Evolutionary conservation across 2,329 filamentous ascomycete genomes (phyloP), one percentile per base, ranked within the genome.

Genomic region (Fusarium caatingaense): DNA sequence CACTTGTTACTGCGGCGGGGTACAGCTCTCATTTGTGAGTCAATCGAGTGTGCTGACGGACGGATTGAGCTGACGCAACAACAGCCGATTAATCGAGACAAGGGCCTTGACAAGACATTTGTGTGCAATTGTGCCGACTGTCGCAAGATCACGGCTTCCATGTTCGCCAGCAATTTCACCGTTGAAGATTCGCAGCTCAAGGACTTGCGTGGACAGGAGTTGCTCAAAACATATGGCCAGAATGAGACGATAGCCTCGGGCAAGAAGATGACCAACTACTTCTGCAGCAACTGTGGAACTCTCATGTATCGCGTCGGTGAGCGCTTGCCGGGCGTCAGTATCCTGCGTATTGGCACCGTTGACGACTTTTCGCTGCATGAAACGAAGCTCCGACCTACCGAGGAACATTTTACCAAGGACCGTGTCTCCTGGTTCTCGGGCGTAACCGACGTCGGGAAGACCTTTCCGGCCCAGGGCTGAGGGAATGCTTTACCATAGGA

Each of bases 71-170:
- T 40, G 2, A 56, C 34, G 0, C 8, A 46, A 18, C 21, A 58
- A 7, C n/a, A 48, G 48, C 30, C 48, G 6, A 25, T 50, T 5
- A 37, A 25, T 11, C 13, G n/a, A 37, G 48, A 11, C 30, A 6
- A 25, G 2, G 84, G 81, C 12, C 75, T 89, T 0, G 65, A 85
- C 20, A 77, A 79, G 63, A 83, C 80, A 8, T 89, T 89, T 72
- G 71, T 89, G 69, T 91, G 88, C 78, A 82, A 90, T 79, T 91
- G 88, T 76, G 75, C 78, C 34, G 88, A 91, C 77, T 90, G 87
- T 77, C 87, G 81, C 72, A 91, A 91, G 71, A 81, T 91, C 64
- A 89, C 87, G 0, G 86, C 87, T 0, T 88, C 87, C 1, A 88
- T 89, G 85, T 89, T 88, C 77, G 84, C 87, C 4, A 85, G 86